Evolutionary conservation across 768 basidiomycete species (phyloP).

Genomic region (Russula virescens): DNA sequence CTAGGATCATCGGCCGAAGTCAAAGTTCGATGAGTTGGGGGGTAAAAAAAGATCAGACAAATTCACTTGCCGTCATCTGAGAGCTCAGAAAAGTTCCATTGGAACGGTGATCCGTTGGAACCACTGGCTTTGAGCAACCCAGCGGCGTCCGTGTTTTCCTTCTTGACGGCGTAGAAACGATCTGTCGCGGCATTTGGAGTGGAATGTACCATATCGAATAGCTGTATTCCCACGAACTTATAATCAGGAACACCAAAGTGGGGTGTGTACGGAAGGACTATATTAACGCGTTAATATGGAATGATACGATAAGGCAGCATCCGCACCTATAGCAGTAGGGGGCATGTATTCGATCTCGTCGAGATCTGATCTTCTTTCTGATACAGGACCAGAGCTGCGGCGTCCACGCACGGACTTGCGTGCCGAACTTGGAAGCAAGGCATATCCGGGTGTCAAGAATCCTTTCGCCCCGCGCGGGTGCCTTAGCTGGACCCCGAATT

Average conservation of each 20-base stretch:
- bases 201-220: constrained; percentile 36
- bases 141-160: constrained; percentile 9
- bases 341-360: constrained; percentile 54
- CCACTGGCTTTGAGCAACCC: constrained; percentile 20
- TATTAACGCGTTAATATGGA: not conserved
- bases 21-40: not conserved
- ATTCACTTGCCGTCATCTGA: constrained; percentile 17
- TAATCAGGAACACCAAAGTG: constrained; percentile 49
- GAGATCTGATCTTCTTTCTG: constrained; percentile 53
- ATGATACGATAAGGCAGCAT: not conserved
- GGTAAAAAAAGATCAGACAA: not conserved
- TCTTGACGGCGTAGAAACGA: constrained; percentile 25
- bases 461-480: constrained; percentile 32
- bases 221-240: constrained; percentile 34
- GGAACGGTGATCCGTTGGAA: constrained; percentile 4
- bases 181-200: constrained; percentile 31
- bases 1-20: not conserved
- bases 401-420: constrained; percentile 59
- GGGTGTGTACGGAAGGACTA: constrained; percentile 42
- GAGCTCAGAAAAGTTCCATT: constrained; percentile 15
- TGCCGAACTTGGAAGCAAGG: constrained; percentile 59
- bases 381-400: constrained; percentile 42
- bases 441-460: constrained; percentile 34
- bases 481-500: constrained; percentile 29
- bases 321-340: constrained; percentile 45